phyloP scores from a whole-genome alignment of 106 monocot species.

The Phalaenopsis aphrodite region DNA sequence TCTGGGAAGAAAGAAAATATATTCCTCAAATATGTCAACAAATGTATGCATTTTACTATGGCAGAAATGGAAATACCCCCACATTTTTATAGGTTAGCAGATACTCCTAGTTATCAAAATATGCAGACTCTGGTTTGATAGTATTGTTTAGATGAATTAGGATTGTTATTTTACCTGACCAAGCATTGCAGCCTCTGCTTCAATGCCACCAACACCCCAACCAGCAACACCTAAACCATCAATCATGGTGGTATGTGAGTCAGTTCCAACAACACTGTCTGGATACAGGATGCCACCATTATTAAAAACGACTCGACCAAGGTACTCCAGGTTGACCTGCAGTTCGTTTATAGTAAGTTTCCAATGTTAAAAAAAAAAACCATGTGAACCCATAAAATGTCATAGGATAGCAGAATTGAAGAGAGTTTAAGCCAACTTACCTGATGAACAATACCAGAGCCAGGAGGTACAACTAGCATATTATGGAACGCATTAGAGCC shows the following conservation, averaged over 20 bases:
- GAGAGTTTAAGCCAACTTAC: constrained; percentile 18
- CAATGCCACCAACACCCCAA: constrained; percentile 94
- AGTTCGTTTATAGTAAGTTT: constrained; percentile 1
- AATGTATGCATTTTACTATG: not conserved
- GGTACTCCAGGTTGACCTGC: constrained; percentile 92
- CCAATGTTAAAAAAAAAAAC: not conserved
- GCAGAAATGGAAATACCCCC: not conserved
- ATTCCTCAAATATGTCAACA: not conserved
- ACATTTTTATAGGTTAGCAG: not conserved
- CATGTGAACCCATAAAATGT: not conserved
- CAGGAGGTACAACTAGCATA: constrained; percentile 98
- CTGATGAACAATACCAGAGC: constrained; percentile 98
- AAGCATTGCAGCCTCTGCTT: constrained; percentile 97
- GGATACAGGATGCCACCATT: constrained; percentile 66
- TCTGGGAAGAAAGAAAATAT: not conserved
- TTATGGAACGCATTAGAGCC: constrained; percentile 84
- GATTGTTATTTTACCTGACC: constrained; percentile 57
- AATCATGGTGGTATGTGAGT: constrained; percentile 97
- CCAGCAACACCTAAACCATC: constrained; percentile 86
- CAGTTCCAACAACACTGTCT: constrained; percentile 94
- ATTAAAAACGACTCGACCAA: constrained; percentile 90
- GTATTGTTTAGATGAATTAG: not conserved
- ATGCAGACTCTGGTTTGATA: not conserved
- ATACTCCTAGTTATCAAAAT: not conserved
- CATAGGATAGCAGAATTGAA: not conserved